phyloP scores from a whole-genome alignment of 2,329 filamentous ascomycete species.

The Bertia moriformis region DNA sequence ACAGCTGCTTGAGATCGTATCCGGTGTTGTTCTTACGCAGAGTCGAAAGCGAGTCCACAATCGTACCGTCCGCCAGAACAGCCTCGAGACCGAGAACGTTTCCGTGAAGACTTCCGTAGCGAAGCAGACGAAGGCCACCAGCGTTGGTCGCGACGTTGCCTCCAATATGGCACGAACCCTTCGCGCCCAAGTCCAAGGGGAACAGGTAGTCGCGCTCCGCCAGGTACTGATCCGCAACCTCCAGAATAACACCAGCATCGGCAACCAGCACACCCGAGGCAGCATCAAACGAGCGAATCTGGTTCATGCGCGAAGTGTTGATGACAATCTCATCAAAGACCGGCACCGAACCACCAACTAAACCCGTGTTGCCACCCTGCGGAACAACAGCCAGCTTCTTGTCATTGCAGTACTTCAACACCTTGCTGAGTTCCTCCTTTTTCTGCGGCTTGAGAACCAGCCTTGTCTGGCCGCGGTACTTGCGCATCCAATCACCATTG shows the following conservation, averaged over 20 bases:
- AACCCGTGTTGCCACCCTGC: constrained; percentile 89
- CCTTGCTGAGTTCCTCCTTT: constrained; percentile 77
- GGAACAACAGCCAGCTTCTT: constrained; percentile 85
- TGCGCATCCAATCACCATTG: constrained; percentile 98
- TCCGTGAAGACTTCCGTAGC: constrained; percentile 89
- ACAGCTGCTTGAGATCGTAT: constrained; percentile 91
- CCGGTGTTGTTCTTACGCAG: constrained; percentile 98
- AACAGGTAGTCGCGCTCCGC: constrained; percentile 78
- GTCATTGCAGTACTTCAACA: constrained; percentile 90
- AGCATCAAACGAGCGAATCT: constrained; percentile 81
- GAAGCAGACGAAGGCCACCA: constrained; percentile 72
- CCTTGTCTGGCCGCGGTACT: constrained; percentile 81
- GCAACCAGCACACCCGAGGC: constrained; percentile 80
- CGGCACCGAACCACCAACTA: constrained; percentile 88
- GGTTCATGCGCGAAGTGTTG: constrained; percentile 79
- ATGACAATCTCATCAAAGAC: constrained; percentile 98
- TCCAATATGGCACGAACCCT: constrained; percentile 91
- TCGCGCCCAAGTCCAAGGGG: constrained; percentile 90
- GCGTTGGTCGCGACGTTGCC: constrained; percentile 95
- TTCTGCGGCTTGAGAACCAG: constrained; percentile 75
- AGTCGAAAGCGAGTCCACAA: constrained; percentile 75
- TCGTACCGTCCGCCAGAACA: constrained; percentile 81
- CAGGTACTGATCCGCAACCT: constrained; percentile 74
- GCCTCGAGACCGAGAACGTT: constrained; percentile 85
- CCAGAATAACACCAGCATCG: constrained; percentile 82